These are phyloP conservation scores for Alternaria sp. DNA, from an alignment of 2,329 filamentous ascomycete species.

Conservation along the genomic window DNA sequence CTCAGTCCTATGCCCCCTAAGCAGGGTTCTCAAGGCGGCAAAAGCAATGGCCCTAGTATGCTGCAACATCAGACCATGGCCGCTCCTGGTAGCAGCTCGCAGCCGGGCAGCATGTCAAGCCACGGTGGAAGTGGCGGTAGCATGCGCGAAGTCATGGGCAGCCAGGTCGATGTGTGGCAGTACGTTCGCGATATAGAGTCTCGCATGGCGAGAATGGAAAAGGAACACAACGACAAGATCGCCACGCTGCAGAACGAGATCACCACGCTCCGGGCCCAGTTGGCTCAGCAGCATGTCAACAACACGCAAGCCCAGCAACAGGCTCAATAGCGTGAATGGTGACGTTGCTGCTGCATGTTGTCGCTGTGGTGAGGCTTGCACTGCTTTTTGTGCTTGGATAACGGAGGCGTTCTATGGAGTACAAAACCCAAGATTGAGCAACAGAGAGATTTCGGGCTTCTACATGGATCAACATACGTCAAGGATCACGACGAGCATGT, in stretches of 20 bases:
- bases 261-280: conserved; percentile 45
- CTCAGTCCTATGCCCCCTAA: conserved; percentile 46
- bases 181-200: conserved; percentile 75
- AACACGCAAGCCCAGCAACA: conserved; percentile 27
- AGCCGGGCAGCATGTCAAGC: conserved; percentile 58
- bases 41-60: conserved; percentile 48
- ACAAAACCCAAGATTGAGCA: conserved; percentile 18
- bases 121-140: conserved; percentile 66
- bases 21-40: conserved; percentile 40
- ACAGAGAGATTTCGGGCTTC: conserved; percentile 14
- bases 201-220: conserved; percentile 54
- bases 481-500: conserved; percentile 17
- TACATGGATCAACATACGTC: conserved; percentile 18
- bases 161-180: conserved; percentile 65
- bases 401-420: conserved; percentile 13
- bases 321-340: conserved; percentile 9
- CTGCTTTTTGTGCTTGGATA: conserved; percentile 1
- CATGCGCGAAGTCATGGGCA: conserved; percentile 72
- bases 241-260: conserved; percentile 54
- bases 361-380: not conserved
- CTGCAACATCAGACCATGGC: conserved; percentile 50
- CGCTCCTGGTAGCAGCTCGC: conserved; percentile 51
- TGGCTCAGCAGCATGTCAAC: conserved; percentile 46
- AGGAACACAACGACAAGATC: conserved; percentile 57
- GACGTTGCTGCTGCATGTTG: not conserved